Evolutionary conservation across 2,329 filamentous ascomycete genomes (phyloP), one percentile per base, ranked within the genome.

Genomic region (Sclerotinia subarctica): DNA sequence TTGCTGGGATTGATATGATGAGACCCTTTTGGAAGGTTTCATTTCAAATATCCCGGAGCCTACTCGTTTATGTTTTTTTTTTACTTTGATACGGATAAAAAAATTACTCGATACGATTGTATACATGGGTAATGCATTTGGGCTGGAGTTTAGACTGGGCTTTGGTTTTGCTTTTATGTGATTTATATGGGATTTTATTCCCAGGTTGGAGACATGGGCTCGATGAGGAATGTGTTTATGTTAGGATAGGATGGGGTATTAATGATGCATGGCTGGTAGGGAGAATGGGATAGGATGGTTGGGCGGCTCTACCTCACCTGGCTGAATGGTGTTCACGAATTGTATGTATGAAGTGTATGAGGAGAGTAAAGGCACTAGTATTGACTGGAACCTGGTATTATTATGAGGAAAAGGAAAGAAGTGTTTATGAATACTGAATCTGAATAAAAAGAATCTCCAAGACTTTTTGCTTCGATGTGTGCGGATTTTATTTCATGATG

Each of bases 91-190:
- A 51, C 59, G 59, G 59, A 51, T 51, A 62, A 62, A 62, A 58
- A 38, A 62, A 51, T 62, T 51, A 62, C 59, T 51, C 46, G n/a
- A 62, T 51, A 62, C 59, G 46, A 51, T 62, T 62, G 59, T 62
- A 62, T 62, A 62, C 59, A 62, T 38, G 59, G 46, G 59, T 62
- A 62, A 62, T 51, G 59, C 59, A 62, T 62, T 62, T 51, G 59
- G 59, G 24, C 19, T 51, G 59, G 59, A 62, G 59, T 62, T 62
- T 46, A 51, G 29, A 51, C 46, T 24, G 59, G 59, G 21, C 29
- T 38, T 62, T 62, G 59, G 59, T 38, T 62, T 62, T 62, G 29
- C 15, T 58, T 47, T 62, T 62, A n/a, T 26, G 15, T 38, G 13
- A 17, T 51, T 38, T 62, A 57, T 38, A 62, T 49, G 29, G n/a